Evolutionary conservation across 768 basidiomycete species (phyloP).

Genomic region (Pulveroboletus sp.): DNA sequence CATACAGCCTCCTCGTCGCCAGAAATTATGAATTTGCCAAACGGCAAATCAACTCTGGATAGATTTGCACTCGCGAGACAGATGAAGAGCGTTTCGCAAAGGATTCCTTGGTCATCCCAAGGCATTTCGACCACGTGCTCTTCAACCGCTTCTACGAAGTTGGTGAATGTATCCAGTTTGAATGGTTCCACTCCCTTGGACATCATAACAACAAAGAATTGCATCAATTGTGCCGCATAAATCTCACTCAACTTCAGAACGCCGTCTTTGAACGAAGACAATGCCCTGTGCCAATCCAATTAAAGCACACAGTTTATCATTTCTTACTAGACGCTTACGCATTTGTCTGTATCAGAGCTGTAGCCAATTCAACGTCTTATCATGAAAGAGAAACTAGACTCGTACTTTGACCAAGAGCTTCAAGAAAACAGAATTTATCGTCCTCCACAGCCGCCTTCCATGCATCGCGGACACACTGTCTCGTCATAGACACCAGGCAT

Average conservation of each 20-base stretch:
- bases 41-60: conserved; percentile 9
- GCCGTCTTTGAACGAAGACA: conserved; percentile 8
- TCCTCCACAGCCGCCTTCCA: conserved; percentile 21
- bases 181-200: conserved; percentile 14
- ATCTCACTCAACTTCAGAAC: conserved; percentile 3
- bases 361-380: conserved; percentile 2
- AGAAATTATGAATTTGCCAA: not conserved
- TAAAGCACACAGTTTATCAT: not conserved
- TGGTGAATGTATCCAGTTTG: conserved; percentile 1
- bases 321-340: conserved; percentile 10
- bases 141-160: conserved; percentile 14
- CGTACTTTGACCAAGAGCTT: conserved; percentile 20
- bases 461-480: conserved; percentile 15
- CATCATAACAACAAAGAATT: conserved; percentile 23
- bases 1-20: conserved; percentile 37
- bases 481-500: conserved; percentile 12
- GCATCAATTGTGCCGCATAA: conserved; percentile 19
- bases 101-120: conserved; percentile 4
- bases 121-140: conserved; percentile 14
- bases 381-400: not conserved
- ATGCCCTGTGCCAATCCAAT: conserved; percentile 9
- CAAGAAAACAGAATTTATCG: conserved; percentile 5
- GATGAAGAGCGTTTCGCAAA: conserved; percentile 37
- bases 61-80: conserved; percentile 30
- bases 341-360: conserved; percentile 16